phyloP scores from a whole-genome alignment of 257 asterid species.

The Schizonepeta tenuifolia region DNA sequence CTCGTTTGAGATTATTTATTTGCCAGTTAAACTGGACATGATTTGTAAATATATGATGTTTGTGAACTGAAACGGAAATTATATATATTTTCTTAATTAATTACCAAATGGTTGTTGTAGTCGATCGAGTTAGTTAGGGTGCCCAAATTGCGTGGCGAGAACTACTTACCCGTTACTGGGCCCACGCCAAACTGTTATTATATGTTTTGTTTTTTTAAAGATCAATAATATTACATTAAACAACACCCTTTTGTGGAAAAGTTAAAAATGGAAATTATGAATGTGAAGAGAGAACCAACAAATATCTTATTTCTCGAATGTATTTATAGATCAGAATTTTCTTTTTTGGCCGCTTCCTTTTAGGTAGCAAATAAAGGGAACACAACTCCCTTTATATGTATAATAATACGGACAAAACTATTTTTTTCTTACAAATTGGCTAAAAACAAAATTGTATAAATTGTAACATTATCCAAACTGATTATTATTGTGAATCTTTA shows the following conservation, averaged over 20 bases:
- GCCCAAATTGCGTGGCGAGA: constrained; percentile 66
- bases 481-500: too few species aligned
- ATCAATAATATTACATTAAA: too few species aligned
- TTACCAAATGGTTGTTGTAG: constrained; percentile 22
- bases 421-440: too few species aligned
- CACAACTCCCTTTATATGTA: too few species aligned
- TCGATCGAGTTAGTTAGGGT: constrained; percentile 53
- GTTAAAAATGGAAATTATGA: neutral
- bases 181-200: constrained; percentile 42
- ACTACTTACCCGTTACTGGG: constrained; percentile 43
- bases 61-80: neutral
- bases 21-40: neutral
- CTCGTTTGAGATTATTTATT: constrained; percentile 10
- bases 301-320: neutral
- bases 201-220: neutral
- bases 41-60: neutral
- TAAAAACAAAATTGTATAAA: too few species aligned
- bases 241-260: neutral
- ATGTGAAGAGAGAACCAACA: neutral
- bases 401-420: too few species aligned
- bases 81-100: neutral
- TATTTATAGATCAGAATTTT: neutral
- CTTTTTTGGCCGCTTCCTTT: neutral
- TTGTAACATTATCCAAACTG: too few species aligned
- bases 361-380: neutral